Evolutionary conservation across 2,329 filamentous ascomycete species (phyloP), one percentile per base, ranked within the genome.

Genomic region (Talaromyces verruculosus): DNA sequence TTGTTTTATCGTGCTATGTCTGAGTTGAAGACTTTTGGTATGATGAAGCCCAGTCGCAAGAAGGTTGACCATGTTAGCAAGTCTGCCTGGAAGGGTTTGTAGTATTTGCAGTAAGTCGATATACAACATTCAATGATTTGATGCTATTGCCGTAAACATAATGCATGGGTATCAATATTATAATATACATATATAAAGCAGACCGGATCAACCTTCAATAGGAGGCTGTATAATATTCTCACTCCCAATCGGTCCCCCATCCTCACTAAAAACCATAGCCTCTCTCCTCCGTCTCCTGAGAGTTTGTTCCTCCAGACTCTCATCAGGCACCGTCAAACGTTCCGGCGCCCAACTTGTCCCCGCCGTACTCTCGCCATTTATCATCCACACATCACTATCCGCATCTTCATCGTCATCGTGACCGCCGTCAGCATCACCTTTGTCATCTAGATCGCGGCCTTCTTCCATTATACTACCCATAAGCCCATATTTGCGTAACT

Each of bases 11-110:
- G 88, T 67, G 91, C 87, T 5, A 78, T 98, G 68, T 92, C 94
- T 0, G 95, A 99, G 77, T 78, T 99, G 75, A 90, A 89, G 76
- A 87, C 89, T 63, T 83, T 99, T 72, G 95, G 95, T 7, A 90
- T 97, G 79, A 85, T 98, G 68, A 97, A 95, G 81, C 85, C 86
- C 68, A 98, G 90, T 74, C 91, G 90, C 79, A 97, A 93, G 83
- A 97, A 96, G 83, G 87, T 89, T 28, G 95, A 98, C 76, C 94
- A 98, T 79, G 82, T 98, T 71, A 89, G 92, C 45, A 98, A 97
- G 82, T 84, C 93, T 41, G 81, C 84, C 61, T 91, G 89, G 88
- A 93, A 91, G 76, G 95, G 94, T 25, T 25, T 25, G 25, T 25
- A 25, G 25, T 25, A 25, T 25, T 25, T 25, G 25, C 25, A 25